Evolutionary conservation across 73 alveolate species (phyloP).

Genomic region (Paramecium pentaurelia): DNA sequence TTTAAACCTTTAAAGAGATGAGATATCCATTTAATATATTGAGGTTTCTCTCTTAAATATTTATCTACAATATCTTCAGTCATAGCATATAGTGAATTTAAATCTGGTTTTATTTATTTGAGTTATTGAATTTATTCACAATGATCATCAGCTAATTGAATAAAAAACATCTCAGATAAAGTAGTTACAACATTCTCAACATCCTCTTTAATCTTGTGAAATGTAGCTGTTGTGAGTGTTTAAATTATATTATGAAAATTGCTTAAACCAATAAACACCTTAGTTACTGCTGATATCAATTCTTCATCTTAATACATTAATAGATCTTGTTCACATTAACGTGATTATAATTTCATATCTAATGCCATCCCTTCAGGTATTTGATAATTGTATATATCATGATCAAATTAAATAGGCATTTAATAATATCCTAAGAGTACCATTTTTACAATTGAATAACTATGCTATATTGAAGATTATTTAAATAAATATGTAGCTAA

Average conservation of each 20-base stretch:
- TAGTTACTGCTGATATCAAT: not conserved
- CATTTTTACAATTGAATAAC: not conserved
- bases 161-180: not conserved
- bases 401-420: not conserved
- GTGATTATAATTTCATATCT: not conserved
- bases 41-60: not conserved
- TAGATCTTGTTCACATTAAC: not conserved
- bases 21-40: not conserved
- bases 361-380: slow-evolving; percentile 7
- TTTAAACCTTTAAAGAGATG: slow-evolving; percentile 15
- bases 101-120: not conserved
- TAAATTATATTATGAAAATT: slow-evolving; percentile 6
- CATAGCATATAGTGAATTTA: not conserved
- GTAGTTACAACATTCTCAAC: slow-evolving; percentile 37
- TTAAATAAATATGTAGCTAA: slow-evolving; percentile 25
- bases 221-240: slow-evolving; percentile 12
- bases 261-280: slow-evolving; percentile 12
- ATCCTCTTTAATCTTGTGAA: not conserved
- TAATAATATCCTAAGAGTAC: not conserved
- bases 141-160: slow-evolving; percentile 35
- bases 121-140: not conserved
- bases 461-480: slow-evolving; percentile 28
- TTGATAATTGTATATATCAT: not conserved
- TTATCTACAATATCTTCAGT: not conserved
- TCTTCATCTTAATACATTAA: not conserved